Conservation (phyloP, 345 rosid genomes). For the Brassica nigra region DNA sequence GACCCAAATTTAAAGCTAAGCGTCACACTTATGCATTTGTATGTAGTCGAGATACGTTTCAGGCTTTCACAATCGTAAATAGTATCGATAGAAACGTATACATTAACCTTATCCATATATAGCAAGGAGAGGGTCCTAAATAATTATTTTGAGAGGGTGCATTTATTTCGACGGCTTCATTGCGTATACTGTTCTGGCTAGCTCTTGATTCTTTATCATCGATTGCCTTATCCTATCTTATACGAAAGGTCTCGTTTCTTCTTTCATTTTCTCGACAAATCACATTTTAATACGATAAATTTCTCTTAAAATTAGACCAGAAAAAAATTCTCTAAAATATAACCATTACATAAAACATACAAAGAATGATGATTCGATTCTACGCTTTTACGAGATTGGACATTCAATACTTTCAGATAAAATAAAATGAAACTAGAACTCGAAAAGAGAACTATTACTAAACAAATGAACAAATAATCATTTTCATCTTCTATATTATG, state of each 20-base stretch:
- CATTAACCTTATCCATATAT: conserved; percentile 28
- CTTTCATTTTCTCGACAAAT: conserved; percentile 10
- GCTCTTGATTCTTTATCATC: conserved; percentile 14
- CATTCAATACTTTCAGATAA: neutral
- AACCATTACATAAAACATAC: neutral
- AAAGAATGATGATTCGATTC: neutral
- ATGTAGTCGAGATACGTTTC: conserved; percentile 1
- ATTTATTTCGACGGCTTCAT: conserved; percentile 22
- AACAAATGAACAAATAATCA: neutral
- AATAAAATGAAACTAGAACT: neutral
- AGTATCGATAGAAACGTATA: neutral
- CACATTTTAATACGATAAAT: neutral
- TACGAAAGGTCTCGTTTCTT: conserved; percentile 41
- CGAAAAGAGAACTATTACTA: neutral
- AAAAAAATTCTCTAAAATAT: neutral
- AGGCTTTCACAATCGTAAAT: conserved; percentile 8
- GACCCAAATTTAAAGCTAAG: neutral
- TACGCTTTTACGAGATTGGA: neutral
- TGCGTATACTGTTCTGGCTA: conserved; percentile 4
- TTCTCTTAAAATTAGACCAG: too few species aligned
- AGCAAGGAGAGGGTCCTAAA: conserved; percentile 16
- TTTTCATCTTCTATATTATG: neutral
- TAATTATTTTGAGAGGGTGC: conserved; percentile 3
- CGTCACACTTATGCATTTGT: neutral
- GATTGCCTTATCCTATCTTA: conserved; percentile 31